Conservation (phyloP, 192 early-diverging fungal species). For the Coemansia sp. region DNA sequence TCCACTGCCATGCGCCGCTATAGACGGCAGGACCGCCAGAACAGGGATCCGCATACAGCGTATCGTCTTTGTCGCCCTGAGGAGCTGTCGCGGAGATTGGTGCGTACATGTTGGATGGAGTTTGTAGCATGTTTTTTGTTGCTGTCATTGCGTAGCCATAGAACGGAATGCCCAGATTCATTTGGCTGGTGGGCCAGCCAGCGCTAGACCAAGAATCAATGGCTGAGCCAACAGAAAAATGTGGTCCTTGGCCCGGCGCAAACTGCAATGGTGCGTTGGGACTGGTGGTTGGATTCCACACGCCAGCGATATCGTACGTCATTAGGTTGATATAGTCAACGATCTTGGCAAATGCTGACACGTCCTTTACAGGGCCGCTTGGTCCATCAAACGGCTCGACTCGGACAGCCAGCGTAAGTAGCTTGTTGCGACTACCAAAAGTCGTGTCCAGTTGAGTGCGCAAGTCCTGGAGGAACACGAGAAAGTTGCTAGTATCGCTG, state of each 20-base stretch:
- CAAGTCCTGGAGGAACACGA: constrained; percentile 58
- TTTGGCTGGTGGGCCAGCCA: constrained; percentile 56
- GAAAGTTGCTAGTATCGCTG: constrained; percentile 64
- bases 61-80: constrained; percentile 57
- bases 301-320: constrained; percentile 60
- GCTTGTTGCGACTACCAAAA: constrained; percentile 45
- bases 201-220: constrained; percentile 54
- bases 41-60: constrained; percentile 53
- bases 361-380: constrained; percentile 49
- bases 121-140: constrained; percentile 4
- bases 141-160: constrained; percentile 54
- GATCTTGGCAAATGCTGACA: constrained; percentile 57
- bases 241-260: constrained; percentile 4
- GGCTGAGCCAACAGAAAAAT: constrained; percentile 38
- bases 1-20: constrained; percentile 63
- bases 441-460: constrained; percentile 51
- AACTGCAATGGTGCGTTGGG: constrained; percentile 58
- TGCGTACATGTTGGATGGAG: constrained; percentile 18
- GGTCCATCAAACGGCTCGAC: constrained; percentile 58
- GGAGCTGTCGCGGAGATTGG: constrained; percentile 21
- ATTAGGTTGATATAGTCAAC: constrained; percentile 67
- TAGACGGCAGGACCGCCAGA: constrained; percentile 39
- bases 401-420: constrained; percentile 64
- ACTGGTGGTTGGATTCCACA: constrained; percentile 55
- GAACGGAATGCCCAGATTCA: constrained; percentile 58